phyloP scores from a whole-genome alignment of 2,329 filamentous ascomycete species.

The Cladophialophora carrionii region DNA sequence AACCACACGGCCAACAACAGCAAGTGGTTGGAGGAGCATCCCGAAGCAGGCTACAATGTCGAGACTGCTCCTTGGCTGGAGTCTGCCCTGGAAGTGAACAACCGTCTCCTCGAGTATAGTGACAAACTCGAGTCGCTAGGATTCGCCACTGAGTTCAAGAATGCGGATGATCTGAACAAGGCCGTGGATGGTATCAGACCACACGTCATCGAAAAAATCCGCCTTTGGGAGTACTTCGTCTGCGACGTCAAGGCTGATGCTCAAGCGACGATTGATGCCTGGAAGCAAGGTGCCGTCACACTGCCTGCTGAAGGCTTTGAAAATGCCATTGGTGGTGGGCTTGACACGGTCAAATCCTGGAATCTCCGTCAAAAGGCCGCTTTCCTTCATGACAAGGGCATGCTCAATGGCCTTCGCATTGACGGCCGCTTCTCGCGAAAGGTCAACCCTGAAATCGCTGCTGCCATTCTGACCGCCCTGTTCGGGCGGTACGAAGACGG shows the following conservation, averaged over 20 bases:
- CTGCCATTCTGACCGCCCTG: slow-evolving; percentile 68
- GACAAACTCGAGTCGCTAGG: slow-evolving; percentile 66
- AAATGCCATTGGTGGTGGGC: slow-evolving; percentile 50
- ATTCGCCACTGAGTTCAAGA: slow-evolving; percentile 74
- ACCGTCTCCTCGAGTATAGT: slow-evolving; percentile 68
- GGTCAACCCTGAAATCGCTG: slow-evolving; percentile 70
- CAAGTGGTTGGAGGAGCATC: slow-evolving; percentile 89
- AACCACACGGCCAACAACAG: slow-evolving; percentile 98
- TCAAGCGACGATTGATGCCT: slow-evolving; percentile 69
- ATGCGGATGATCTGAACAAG: slow-evolving; percentile 70
- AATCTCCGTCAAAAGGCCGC: slow-evolving; percentile 61
- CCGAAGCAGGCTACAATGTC: slow-evolving; percentile 93
- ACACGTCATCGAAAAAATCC: slow-evolving; percentile 74
- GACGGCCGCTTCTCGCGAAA: slow-evolving; percentile 76
- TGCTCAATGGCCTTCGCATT: slow-evolving; percentile 72
- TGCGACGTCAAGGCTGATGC: slow-evolving; percentile 76
- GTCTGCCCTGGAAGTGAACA: slow-evolving; percentile 74
- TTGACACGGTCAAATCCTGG: slow-evolving; percentile 59
- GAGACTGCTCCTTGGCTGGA: slow-evolving; percentile 77
- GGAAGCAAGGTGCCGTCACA: slow-evolving; percentile 64
- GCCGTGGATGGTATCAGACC: slow-evolving; percentile 85
- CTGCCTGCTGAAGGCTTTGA: slow-evolving; percentile 59
- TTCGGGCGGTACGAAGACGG: slow-evolving; percentile 69
- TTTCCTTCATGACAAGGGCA: slow-evolving; percentile 67
- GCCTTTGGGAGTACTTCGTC: slow-evolving; percentile 92